Evolutionary conservation across 805 yeast genomes (phyloP), one percentile per base, ranked within the genome.

Genomic region (Debaryomyces castellii): DNA sequence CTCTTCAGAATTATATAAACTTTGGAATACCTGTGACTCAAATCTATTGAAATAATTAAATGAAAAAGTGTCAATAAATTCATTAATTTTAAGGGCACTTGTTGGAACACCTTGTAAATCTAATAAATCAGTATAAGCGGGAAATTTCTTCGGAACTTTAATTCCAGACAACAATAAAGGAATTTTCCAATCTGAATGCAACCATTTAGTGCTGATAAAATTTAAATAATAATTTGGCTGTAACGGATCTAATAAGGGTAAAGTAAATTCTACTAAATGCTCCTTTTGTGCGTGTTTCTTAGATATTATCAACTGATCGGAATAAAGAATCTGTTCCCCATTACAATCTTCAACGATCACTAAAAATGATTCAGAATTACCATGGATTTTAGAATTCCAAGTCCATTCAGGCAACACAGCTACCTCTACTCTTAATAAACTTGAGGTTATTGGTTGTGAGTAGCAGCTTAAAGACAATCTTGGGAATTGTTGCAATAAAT

Each of bases 201-300:
- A 65, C 99, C 98, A 94, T 48, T 75, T 80, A 47, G 91, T 96
- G 46, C 96, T 89, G 2, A 86, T 64, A 10, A 91, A 62, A 0
- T 85, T 73, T 4, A 90, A 76, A 62, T 86, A 89, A 51, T 85
- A 82, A 53, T 81, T 83, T 0, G 97, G 96, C 30, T 76, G 78
- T 1, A 62, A 38, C 1, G 91, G 87, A 4, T 78, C 82, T 4
- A 67, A 45, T 0, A 83, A 46, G 0, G 86, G 80, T 3, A 91
- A 79, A 0, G 87, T 76, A 52, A 89, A 81, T 28, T 84, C 89
- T 1, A 89, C 40, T 18, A 75, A 54, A 50, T 83, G 85, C 22
- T 79, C 82, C 23, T 77, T 69, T 10, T 73, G 67, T n/a, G 82
- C 69, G 40, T 78, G 72, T 12, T 74, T 67, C 43, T 73, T 71